Evolutionary conservation across 2,329 filamentous ascomycete species (phyloP).

Genomic region (Helotiales sp.): DNA sequence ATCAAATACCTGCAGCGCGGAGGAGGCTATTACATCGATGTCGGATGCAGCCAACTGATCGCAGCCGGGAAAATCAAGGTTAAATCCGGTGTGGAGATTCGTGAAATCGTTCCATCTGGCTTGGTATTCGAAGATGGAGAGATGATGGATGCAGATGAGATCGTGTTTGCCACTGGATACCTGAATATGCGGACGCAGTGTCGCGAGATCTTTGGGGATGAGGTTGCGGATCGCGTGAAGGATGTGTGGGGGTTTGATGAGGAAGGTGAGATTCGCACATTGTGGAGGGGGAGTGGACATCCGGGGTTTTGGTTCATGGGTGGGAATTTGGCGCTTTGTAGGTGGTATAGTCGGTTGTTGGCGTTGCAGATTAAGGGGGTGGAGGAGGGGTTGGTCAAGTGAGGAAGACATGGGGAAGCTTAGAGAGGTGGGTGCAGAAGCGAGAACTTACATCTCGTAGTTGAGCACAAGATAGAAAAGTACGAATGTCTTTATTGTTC

Average conservation of each 20-base stretch:
- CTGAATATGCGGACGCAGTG: constrained; percentile 59
- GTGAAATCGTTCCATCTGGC: constrained; percentile 47
- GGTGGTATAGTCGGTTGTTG: constrained; percentile 52
- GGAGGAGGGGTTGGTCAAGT: constrained; percentile 24
- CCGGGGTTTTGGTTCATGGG: constrained; percentile 58
- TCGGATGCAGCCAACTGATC: constrained; percentile 58
- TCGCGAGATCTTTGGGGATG: constrained; percentile 55
- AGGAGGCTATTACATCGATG: constrained; percentile 64
- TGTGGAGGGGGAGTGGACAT: constrained; percentile 53
- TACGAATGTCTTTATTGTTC: too few relatives aligned
- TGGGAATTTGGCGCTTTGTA: constrained; percentile 54
- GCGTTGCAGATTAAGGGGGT: constrained; percentile 49
- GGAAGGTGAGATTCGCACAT: constrained; percentile 54
- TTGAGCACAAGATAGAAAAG: too few relatives aligned
- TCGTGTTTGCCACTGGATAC: constrained; percentile 56
- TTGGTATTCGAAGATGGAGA: constrained; percentile 52
- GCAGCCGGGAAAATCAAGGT: constrained; percentile 59
- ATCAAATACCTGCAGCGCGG: constrained; percentile 66
- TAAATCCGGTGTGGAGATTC: constrained; percentile 53
- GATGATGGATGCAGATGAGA: constrained; percentile 54
- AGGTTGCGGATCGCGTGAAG: constrained; percentile 53
- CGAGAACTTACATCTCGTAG: too few relatives aligned
- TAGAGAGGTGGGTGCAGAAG: too few relatives aligned
- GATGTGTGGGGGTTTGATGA: constrained; percentile 56
- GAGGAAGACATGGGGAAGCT: too few relatives aligned